These are phyloP conservation scores for Claviceps sp. DNA, from an alignment of 2,329 filamentous ascomycete genomes.

Conservation along the genomic window DNA sequence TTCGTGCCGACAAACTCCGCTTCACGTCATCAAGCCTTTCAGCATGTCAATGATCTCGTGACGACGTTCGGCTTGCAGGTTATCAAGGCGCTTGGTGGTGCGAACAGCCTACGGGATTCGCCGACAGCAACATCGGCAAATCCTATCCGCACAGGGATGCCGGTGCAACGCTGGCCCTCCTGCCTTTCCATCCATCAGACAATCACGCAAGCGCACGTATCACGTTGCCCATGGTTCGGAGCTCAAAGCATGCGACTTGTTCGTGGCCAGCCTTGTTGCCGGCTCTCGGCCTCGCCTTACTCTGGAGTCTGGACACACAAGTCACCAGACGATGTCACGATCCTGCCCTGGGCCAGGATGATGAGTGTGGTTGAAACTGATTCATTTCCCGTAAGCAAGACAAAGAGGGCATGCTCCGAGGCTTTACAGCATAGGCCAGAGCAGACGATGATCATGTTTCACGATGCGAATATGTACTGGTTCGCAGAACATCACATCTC, in stretches of 20 bases:
- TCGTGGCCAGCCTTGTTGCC: not conserved
- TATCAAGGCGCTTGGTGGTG: not conserved
- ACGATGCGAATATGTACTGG: too few species aligned
- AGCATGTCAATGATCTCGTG: too few species aligned
- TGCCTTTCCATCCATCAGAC: not conserved
- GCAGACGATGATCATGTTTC: not conserved
- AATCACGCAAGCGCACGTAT: not conserved
- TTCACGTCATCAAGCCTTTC: too few species aligned
- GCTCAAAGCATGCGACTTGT: not conserved
- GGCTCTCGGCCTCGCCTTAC: not conserved
- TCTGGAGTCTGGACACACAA: not conserved
- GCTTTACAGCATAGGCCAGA: not conserved
- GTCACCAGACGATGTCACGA: not conserved
- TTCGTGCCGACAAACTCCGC: too few species aligned
- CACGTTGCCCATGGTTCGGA: not conserved
- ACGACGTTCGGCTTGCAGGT: not conserved
- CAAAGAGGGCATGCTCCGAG: not conserved
- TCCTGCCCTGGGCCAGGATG: not conserved
- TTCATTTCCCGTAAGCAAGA: not conserved
- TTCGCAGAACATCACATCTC: not conserved
- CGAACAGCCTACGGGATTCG: conserved; percentile 2
- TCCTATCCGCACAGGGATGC: conserved; percentile 1
- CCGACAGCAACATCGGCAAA: conserved; percentile 5
- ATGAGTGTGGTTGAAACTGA: not conserved
- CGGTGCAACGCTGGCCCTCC: conserved; percentile 1